Evolutionary conservation across 2,329 filamentous ascomycete species (phyloP).

Genomic region (Thelonectria blattea): DNA sequence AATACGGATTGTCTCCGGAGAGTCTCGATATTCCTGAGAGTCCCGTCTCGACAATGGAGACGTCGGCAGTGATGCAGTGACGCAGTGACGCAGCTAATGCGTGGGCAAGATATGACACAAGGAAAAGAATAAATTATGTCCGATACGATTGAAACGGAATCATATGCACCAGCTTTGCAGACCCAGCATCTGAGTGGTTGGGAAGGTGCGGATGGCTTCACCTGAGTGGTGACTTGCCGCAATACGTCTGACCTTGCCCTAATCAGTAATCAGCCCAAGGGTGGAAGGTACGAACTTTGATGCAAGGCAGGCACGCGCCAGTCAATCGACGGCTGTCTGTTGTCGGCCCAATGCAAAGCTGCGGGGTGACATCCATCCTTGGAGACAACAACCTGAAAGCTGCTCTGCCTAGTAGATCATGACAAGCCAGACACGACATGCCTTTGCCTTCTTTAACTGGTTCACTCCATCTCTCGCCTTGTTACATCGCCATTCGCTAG

Average conservation of each 20-base stretch:
- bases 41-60: neutral
- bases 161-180: constrained; percentile 5
- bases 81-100: neutral
- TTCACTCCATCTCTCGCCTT: neutral
- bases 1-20: constrained; percentile 3
- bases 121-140: constrained; percentile 17
- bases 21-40: neutral
- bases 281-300: neutral
- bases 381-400: constrained; percentile 4
- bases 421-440: neutral
- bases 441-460: constrained; percentile 6
- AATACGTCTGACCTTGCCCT: neutral
- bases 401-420: neutral
- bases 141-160: neutral
- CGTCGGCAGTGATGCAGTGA: neutral
- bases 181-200: neutral
- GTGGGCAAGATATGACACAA: constrained; percentile 17
- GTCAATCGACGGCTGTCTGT: constrained; percentile 1
- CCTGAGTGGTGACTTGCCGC: constrained; percentile 2
- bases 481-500: neutral
- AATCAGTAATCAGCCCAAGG: neutral
- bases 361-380: constrained; percentile 6
- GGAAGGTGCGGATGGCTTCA: neutral
- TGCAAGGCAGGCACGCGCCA: constrained; percentile 5
- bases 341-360: constrained; percentile 4